Conservation (phyloP, 257 asterid species). For the Gardenia jasminoides region DNA sequence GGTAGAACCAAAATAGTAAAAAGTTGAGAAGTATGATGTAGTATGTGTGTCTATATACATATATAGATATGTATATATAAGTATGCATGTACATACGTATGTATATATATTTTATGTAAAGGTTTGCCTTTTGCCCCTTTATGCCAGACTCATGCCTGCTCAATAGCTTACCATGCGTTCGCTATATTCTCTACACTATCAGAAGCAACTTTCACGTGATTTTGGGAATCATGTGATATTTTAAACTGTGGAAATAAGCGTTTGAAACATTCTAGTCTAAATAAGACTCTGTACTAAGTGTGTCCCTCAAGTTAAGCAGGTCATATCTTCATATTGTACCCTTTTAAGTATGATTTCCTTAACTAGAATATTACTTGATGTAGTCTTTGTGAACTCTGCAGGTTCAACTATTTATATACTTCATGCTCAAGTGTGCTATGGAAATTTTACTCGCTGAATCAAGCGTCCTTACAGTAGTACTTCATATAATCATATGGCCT, state of each 20-base stretch:
- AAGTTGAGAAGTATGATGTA: too few species aligned
- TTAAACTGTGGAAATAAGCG: too few species aligned
- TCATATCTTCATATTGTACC: background rate
- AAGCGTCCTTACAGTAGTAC: conserved; percentile 56
- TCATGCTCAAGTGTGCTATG: conserved; percentile 73
- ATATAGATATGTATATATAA: too few species aligned
- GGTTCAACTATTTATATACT: conserved; percentile 60
- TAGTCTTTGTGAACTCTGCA: conserved; percentile 14
- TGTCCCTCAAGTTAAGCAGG: background rate
- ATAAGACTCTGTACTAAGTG: too few species aligned
- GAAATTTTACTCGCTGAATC: conserved; percentile 69
- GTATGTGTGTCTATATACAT: too few species aligned
- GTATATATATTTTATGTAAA: too few species aligned
- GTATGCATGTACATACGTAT: too few species aligned
- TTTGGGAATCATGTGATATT: background rate
- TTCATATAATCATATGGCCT: conserved; percentile 67
- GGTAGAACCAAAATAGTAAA: too few species aligned
- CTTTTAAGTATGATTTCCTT: background rate
- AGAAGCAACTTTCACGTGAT: background rate
- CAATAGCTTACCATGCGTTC: background rate
- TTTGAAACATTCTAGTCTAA: too few species aligned
- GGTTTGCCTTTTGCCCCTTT: conserved; percentile 25
- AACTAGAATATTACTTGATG: background rate
- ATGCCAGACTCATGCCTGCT: background rate
- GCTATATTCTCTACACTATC: background rate